Evolutionary conservation across 1,139 yeast genomes (phyloP).

Genomic region (Kluyveromyces marxianus): DNA sequence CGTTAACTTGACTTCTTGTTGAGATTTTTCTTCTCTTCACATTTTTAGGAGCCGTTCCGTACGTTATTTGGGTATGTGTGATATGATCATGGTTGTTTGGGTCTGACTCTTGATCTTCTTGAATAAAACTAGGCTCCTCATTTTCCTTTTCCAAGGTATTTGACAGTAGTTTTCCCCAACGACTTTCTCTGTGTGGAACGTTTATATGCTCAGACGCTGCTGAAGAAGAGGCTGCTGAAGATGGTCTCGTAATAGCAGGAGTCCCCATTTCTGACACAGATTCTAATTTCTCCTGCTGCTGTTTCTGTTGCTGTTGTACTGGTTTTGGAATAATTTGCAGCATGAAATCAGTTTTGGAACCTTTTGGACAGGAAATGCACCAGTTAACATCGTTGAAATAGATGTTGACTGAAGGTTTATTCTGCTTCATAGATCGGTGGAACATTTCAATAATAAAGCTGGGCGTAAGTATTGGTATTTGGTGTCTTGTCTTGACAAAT

Average conservation of each 20-base stretch:
- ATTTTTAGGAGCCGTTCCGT: constrained; percentile 18
- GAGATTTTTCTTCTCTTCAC: constrained; percentile 2
- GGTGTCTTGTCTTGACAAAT: constrained; percentile 40
- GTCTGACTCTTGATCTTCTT: background rate
- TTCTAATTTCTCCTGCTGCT: background rate
- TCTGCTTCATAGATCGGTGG: constrained; percentile 10
- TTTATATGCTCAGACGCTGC: background rate
- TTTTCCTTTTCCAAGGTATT: constrained; percentile 11
- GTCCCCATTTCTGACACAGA: background rate
- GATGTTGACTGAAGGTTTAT: constrained; percentile 3
- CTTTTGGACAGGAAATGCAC: constrained; percentile 29
- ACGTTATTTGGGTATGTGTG: constrained; percentile 34
- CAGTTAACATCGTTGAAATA: constrained; percentile 25
- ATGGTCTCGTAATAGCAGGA: background rate
- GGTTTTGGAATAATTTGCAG: constrained; percentile 1
- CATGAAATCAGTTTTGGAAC: constrained; percentile 13
- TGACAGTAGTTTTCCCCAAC: constrained; percentile 29
- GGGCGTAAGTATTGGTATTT: constrained; percentile 31
- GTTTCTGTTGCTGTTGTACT: background rate
- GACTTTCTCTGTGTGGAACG: constrained; percentile 12
- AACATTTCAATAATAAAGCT: constrained; percentile 27
- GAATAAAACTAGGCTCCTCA: constrained; percentile 1
- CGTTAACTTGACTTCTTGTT: constrained; percentile 15
- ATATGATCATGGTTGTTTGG: constrained; percentile 11
- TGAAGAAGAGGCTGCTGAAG: background rate